Percentiles rank a stretch among this genome's conserved stretches.
Conservation (phyloP, 345 rosid species). For the Linum trigynum region DNA sequence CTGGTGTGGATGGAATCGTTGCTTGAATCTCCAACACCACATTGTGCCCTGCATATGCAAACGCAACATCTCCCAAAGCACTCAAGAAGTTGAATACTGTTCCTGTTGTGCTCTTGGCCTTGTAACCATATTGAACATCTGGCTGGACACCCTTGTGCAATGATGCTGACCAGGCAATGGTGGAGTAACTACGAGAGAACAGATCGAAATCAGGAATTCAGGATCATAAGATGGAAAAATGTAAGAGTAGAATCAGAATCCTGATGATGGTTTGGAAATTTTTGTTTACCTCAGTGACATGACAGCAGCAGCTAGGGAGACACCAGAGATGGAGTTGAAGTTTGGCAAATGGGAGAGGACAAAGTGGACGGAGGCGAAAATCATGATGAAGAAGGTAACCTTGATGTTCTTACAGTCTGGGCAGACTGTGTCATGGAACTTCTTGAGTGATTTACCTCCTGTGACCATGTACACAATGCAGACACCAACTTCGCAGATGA, state of each 20-base stretch:
- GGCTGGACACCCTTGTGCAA: constrained; percentile 23
- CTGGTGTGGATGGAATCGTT: constrained; percentile 28
- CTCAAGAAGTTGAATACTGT: constrained; percentile 20
- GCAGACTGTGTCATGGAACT: constrained; percentile 22
- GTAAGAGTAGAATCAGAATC: neutral
- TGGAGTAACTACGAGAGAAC: constrained; percentile 20
- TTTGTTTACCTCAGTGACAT: constrained; percentile 21
- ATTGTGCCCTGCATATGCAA: constrained; percentile 30
- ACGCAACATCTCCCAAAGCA: constrained; percentile 25
- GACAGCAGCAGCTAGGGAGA: constrained; percentile 27
- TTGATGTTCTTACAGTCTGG: constrained; percentile 13
- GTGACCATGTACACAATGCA: constrained; percentile 29
- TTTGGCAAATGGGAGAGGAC: constrained; percentile 29
- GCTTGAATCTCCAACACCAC: constrained; percentile 32
- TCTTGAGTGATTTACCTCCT: constrained; percentile 24
- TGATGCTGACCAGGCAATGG: constrained; percentile 25
- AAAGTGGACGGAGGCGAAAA: constrained; percentile 25
- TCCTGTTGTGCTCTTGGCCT: constrained; percentile 11
- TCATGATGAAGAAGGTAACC: constrained; percentile 24
- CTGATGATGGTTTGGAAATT: neutral
- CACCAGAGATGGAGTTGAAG: constrained; percentile 30
- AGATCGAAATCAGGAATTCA: neutral
- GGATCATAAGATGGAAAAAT: neutral
- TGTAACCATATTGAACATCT: constrained; percentile 22
- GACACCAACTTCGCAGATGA: constrained; percentile 23